These are phyloP conservation scores for Bauhinia variegata DNA, from an alignment of 306 rosid genomes.

Conservation along the genomic window DNA sequence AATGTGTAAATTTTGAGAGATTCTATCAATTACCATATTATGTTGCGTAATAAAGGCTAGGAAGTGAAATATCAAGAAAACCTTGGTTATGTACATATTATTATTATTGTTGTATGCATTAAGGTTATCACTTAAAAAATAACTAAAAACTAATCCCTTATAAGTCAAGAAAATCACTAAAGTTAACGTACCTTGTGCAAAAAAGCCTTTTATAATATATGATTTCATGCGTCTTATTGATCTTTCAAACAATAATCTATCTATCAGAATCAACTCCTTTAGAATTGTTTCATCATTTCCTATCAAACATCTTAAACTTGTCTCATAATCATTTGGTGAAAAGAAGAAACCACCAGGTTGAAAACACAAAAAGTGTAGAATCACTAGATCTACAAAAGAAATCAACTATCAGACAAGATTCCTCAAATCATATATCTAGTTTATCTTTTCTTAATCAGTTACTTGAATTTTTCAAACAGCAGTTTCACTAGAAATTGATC, in stretches of 20 bases:
- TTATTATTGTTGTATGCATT: too few relatives aligned
- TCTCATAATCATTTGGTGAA: constrained; percentile 28
- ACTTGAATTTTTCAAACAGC: constrained; percentile 29
- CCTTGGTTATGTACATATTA: background rate
- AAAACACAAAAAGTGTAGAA: background rate
- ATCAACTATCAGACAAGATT: constrained; percentile 20
- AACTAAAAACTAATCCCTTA: too few relatives aligned
- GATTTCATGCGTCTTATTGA: background rate
- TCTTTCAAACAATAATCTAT: constrained; percentile 23
- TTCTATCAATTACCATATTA: too few relatives aligned
- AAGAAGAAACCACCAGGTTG: constrained; percentile 16
- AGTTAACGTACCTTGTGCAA: too few relatives aligned
- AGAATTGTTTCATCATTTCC: background rate
- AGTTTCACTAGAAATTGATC: too few relatives aligned
- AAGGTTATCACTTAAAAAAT: too few relatives aligned
- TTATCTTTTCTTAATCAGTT: constrained; percentile 1
- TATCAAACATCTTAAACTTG: constrained; percentile 13
- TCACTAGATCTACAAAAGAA: too few relatives aligned
- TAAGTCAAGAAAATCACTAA: too few relatives aligned
- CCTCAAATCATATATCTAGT: constrained; percentile 20
- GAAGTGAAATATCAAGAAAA: background rate
- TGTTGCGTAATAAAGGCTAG: background rate
- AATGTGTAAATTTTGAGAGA: too few relatives aligned
- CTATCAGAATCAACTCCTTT: constrained; percentile 26
- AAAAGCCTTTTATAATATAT: too few relatives aligned